A percentile compares a stretch with the other conserved stretches of the same genome.
Evolutionary conservation across 1,139 yeast species (phyloP).

Genomic region (Hansenula anomala): DNA sequence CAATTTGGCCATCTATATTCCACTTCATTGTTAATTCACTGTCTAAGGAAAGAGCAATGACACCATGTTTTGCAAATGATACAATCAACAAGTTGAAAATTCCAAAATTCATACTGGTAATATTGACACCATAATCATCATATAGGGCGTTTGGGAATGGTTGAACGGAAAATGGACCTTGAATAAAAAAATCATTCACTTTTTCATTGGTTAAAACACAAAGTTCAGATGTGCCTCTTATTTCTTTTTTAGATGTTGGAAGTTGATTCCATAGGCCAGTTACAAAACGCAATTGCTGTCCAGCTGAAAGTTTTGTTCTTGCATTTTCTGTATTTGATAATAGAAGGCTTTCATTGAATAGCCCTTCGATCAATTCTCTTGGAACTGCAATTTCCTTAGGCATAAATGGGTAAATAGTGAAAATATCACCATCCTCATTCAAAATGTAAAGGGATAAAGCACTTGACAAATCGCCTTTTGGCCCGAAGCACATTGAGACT

Average conservation of each 20-base stretch:
- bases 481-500: slow-evolving; percentile 45
- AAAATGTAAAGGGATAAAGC: slow-evolving; percentile 42
- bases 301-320: slow-evolving; percentile 18
- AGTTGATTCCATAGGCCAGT: slow-evolving; percentile 22
- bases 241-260: slow-evolving; percentile 13
- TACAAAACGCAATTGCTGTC: slow-evolving; percentile 27
- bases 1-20: neutral
- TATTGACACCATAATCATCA: slow-evolving; percentile 17
- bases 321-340: slow-evolving; percentile 21
- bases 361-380: slow-evolving; percentile 27
- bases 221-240: slow-evolving; percentile 8
- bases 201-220: slow-evolving; percentile 4
- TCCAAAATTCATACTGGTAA: slow-evolving; percentile 8
- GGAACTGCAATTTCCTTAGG: slow-evolving; percentile 37
- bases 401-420: slow-evolving; percentile 49
- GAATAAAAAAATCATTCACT: slow-evolving; percentile 20
- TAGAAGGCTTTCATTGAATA: slow-evolving; percentile 39
- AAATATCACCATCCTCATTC: slow-evolving; percentile 50
- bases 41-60: slow-evolving; percentile 13
- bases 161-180: slow-evolving; percentile 47
- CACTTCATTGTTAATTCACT: slow-evolving; percentile 10
- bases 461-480: slow-evolving; percentile 32
- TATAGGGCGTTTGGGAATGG: slow-evolving; percentile 39
- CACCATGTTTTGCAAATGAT: slow-evolving; percentile 11
- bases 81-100: slow-evolving; percentile 8